Percentiles rank a stretch among this genome's conserved stretches.
phyloP scores from a whole-genome alignment of 768 basidiomycete genomes.

The Hericium coralloides region DNA sequence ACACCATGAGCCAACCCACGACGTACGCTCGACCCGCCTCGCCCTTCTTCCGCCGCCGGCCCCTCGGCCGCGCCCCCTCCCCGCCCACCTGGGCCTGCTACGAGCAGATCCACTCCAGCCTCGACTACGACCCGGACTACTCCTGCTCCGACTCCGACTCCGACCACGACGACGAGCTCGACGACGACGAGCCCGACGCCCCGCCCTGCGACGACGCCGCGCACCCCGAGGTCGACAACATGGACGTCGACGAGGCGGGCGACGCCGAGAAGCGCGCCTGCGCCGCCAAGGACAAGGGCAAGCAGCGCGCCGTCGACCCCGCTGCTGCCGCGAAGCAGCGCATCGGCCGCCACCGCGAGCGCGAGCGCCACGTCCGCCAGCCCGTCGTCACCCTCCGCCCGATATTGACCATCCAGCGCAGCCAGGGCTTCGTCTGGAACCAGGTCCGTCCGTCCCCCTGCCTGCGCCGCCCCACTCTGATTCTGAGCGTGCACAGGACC shows the following conservation, averaged over 20 bases:
- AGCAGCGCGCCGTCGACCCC: slow-evolving; percentile 69
- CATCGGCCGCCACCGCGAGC: slow-evolving; percentile 32
- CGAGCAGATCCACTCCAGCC: slow-evolving; percentile 66
- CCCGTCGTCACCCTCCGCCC: slow-evolving; percentile 61
- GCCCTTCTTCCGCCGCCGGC: slow-evolving; percentile 56
- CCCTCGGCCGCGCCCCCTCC: slow-evolving; percentile 71
- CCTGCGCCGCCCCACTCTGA: neutral
- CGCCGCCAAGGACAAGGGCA: slow-evolving; percentile 64
- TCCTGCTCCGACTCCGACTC: slow-evolving; percentile 41
- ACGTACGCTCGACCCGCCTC: slow-evolving; percentile 14
- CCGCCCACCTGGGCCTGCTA: slow-evolving; percentile 88
- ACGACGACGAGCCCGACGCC: slow-evolving; percentile 20
- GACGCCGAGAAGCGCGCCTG: slow-evolving; percentile 28
- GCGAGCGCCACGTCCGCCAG: slow-evolving; percentile 36
- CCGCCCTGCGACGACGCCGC: slow-evolving; percentile 18
- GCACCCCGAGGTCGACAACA: slow-evolving; percentile 30
- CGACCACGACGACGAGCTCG: slow-evolving; percentile 41
- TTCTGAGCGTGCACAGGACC: slow-evolving; percentile 40
- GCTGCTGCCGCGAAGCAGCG: slow-evolving; percentile 30
- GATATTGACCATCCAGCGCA: slow-evolving; percentile 78
- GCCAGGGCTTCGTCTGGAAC: slow-evolving; percentile 89
- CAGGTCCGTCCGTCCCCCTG: slow-evolving; percentile 41
- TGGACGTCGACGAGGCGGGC: slow-evolving; percentile 41
- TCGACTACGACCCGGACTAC: slow-evolving; percentile 44
- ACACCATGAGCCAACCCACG: slow-evolving; percentile 5